Percentiles rank a stretch among this genome's conserved stretches.
These are phyloP conservation scores for Mycosphaerella arachidis DNA, from an alignment of 2,329 filamentous ascomycete genomes.

Conservation along the genomic window DNA sequence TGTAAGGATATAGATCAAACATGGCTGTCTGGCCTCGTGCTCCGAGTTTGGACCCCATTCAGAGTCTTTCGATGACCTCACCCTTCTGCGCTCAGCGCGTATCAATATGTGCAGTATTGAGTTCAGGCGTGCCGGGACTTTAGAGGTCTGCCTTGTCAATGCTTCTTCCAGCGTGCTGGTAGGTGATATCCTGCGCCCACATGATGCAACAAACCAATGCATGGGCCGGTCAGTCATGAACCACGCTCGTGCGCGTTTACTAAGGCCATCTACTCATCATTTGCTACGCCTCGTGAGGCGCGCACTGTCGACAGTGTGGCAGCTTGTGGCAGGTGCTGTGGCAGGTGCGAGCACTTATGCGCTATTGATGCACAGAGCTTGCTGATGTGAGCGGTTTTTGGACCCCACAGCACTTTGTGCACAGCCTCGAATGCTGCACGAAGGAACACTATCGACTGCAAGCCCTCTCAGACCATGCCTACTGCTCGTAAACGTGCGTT, in stretches of 20 bases:
- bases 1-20: no score
- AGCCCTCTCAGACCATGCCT: background rate
- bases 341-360: background rate
- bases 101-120: no score
- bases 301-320: background rate
- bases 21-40: no score
- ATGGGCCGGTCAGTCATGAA: background rate
- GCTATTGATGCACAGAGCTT: background rate
- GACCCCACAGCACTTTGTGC: background rate
- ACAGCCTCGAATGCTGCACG: background rate
- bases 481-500: background rate
- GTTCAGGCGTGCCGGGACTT: no score
- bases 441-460: constrained; percentile 1
- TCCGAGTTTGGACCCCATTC: no score
- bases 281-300: background rate
- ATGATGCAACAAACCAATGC: background rate
- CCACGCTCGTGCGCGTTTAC: background rate
- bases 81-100: no score
- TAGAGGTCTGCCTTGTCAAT: background rate
- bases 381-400: background rate
- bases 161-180: background rate
- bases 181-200: background rate
- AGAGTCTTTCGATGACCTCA: no score
- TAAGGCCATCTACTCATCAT: background rate
- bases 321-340: background rate